A percentile compares a stretch with the other conserved stretches of the same genome.
These are phyloP conservation scores for Stachybotrys chartarum DNA, from an alignment of 2,329 filamentous ascomycete genomes.

Conservation along the genomic window DNA sequence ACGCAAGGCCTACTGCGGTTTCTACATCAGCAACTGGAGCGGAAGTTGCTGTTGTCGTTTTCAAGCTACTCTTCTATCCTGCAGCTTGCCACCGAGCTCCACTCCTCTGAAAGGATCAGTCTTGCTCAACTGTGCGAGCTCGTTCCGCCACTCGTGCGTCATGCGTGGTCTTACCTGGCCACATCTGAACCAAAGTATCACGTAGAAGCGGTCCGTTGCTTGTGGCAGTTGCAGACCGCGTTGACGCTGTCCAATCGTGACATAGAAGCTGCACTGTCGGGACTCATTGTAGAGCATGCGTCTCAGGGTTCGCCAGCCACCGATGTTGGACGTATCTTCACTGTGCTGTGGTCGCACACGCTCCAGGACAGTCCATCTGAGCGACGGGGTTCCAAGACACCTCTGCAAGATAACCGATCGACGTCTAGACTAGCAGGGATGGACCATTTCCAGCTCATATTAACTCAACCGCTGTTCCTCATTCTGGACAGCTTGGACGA, in stretches of 20 bases:
- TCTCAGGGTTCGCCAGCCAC: slow-evolving; percentile 28
- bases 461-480: slow-evolving; percentile 74
- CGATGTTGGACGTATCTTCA: slow-evolving; percentile 63
- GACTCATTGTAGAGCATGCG: slow-evolving; percentile 55
- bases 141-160: slow-evolving; percentile 59
- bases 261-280: slow-evolving; percentile 71
- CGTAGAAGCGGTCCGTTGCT: slow-evolving; percentile 78
- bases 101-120: slow-evolving; percentile 44
- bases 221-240: slow-evolving; percentile 78
- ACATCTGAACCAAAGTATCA: slow-evolving; percentile 86
- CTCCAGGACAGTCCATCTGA: slow-evolving; percentile 52
- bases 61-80: slow-evolving; percentile 50
- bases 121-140: slow-evolving; percentile 50
- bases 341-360: slow-evolving; percentile 76
- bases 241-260: slow-evolving; percentile 62
- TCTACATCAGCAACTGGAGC: slow-evolving; percentile 39
- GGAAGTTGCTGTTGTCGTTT: slow-evolving; percentile 36
- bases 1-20: slow-evolving; percentile 41
- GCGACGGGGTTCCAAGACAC: slow-evolving; percentile 40
- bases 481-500: slow-evolving; percentile 72
- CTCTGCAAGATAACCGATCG: slow-evolving; percentile 23
- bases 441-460: slow-evolving; percentile 63
- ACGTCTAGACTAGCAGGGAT: slow-evolving; percentile 41
- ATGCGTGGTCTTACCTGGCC: slow-evolving; percentile 75
- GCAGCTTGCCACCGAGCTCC: slow-evolving; percentile 50